These are phyloP conservation scores for Hortiboletus flavorubellus DNA, from an alignment of 768 basidiomycete genomes.

Conservation along the genomic window DNA sequence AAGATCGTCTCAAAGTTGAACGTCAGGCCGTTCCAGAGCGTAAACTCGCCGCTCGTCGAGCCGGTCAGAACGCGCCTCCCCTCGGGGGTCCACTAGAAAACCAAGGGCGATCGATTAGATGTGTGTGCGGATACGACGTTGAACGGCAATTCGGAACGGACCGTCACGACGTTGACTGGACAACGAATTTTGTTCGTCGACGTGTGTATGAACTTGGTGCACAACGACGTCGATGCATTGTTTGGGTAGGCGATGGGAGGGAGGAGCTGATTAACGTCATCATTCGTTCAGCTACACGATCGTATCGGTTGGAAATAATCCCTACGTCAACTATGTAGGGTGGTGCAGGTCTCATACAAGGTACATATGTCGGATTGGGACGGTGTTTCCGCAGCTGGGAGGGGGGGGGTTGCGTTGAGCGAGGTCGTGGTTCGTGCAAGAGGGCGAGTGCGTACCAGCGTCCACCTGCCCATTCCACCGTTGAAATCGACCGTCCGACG, in stretches of 20 bases:
- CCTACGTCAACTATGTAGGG: conserved; percentile 88
- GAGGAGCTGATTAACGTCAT: conserved; percentile 59
- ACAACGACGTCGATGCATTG: conserved; percentile 90
- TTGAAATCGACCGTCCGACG: conserved; percentile 94
- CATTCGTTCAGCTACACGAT: conserved; percentile 26
- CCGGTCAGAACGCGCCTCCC: conserved; percentile 91
- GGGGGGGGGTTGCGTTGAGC: background rate
- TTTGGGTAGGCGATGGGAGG: conserved; percentile 90
- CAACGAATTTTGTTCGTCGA: conserved; percentile 98
- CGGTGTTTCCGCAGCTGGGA: conserved; percentile 70
- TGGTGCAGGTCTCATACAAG: conserved; percentile 77
- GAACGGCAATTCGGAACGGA: conserved; percentile 40
- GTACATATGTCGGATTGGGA: conserved; percentile 73
- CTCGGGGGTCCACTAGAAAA: conserved; percentile 91
- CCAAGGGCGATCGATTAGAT: background rate
- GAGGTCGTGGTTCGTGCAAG: background rate
- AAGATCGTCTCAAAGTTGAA: conserved; percentile 99
- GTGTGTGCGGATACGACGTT: background rate
- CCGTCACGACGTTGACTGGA: conserved; percentile 93
- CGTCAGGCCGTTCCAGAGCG: conserved; percentile 96
- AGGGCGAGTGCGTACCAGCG: conserved; percentile 55
- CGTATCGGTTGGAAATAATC: conserved; percentile 14
- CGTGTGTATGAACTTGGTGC: conserved; percentile 96
- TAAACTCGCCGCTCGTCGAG: conserved; percentile 96
- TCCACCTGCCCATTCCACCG: conserved; percentile 84